phyloP scores from a whole-genome alignment of 768 basidiomycete genomes.

The Filobasidium floriforme region DNA sequence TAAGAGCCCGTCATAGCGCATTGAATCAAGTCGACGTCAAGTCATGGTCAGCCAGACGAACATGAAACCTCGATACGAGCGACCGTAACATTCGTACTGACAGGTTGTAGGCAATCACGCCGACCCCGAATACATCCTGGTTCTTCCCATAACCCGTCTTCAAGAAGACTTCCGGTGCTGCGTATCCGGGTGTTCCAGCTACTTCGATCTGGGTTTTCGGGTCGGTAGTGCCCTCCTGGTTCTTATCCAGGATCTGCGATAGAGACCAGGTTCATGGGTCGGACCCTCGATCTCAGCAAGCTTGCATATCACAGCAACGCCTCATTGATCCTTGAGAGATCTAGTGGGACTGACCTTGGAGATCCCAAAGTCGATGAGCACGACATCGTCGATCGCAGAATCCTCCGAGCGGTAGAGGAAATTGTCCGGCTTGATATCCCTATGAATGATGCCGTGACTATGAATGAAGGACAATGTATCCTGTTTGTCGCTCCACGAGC shows the following conservation, averaged over 20 bases:
- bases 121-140: slow-evolving; percentile 30
- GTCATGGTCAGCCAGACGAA: neutral
- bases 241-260: slow-evolving; percentile 23
- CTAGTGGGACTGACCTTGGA: slow-evolving; percentile 22
- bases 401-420: slow-evolving; percentile 22
- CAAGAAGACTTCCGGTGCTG: slow-evolving; percentile 29
- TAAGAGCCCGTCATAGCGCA: too few species aligned
- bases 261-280: neutral
- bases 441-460: slow-evolving; percentile 19
- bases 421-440: slow-evolving; percentile 26
- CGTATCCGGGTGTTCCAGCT: slow-evolving; percentile 32
- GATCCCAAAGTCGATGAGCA: slow-evolving; percentile 33
- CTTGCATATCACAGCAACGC: too few species aligned
- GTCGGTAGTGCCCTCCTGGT: slow-evolving; percentile 21
- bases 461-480: slow-evolving; percentile 21
- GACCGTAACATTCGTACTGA: slow-evolving; percentile 2
- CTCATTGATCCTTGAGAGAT: neutral
- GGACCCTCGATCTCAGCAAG: too few species aligned
- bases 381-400: slow-evolving; percentile 26
- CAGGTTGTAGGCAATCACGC: slow-evolving; percentile 31
- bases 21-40: neutral
- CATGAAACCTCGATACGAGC: neutral
- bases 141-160: slow-evolving; percentile 31
- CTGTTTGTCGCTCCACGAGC: neutral
- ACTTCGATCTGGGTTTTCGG: slow-evolving; percentile 24